Evolutionary conservation across 1,284 basidiomycete genomes (phyloP).

Genomic region (Cystobasidium sp.): DNA sequence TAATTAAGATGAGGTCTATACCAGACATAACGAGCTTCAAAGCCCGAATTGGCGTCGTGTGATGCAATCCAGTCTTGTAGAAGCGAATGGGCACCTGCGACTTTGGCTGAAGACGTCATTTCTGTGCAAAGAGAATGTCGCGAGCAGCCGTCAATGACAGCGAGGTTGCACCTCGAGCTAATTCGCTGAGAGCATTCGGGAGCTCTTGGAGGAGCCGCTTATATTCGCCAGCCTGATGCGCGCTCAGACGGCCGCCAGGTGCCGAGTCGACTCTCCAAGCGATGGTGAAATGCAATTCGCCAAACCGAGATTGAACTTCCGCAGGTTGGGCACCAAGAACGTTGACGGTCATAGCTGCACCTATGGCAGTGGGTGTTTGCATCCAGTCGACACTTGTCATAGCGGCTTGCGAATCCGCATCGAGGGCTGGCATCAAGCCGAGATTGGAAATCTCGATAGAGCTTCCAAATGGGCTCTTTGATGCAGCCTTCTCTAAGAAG

Average conservation of each 20-base stretch:
- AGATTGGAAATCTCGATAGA: slow-evolving; percentile 32
- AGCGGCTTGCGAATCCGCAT: background rate
- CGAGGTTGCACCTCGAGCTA: too few species aligned
- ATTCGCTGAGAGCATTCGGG: background rate
- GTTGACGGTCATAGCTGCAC: slow-evolving; percentile 7
- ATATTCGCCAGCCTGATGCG: background rate
- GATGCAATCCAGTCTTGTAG: too few species aligned
- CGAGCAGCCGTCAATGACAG: too few species aligned
- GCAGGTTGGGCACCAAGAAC: background rate
- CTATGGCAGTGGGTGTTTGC: slow-evolving; percentile 9
- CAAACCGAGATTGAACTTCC: background rate
- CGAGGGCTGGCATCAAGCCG: slow-evolving; percentile 1
- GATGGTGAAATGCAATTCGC: slow-evolving; percentile 1
- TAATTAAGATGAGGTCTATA: too few species aligned
- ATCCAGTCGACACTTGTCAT: slow-evolving; percentile 9
- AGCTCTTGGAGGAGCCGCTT: background rate
- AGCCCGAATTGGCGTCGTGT: too few species aligned
- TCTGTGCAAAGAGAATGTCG: too few species aligned
- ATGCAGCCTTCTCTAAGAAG: slow-evolving; percentile 13
- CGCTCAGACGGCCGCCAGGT: background rate
- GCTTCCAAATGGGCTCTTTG: background rate
- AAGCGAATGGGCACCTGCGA: too few species aligned
- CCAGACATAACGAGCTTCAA: too few species aligned
- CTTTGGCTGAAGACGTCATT: too few species aligned
- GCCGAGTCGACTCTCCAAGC: slow-evolving; percentile 14